These are phyloP conservation scores for Nemania bipapillata DNA, from an alignment of 2,329 filamentous ascomycete species.

Conservation along the genomic window DNA sequence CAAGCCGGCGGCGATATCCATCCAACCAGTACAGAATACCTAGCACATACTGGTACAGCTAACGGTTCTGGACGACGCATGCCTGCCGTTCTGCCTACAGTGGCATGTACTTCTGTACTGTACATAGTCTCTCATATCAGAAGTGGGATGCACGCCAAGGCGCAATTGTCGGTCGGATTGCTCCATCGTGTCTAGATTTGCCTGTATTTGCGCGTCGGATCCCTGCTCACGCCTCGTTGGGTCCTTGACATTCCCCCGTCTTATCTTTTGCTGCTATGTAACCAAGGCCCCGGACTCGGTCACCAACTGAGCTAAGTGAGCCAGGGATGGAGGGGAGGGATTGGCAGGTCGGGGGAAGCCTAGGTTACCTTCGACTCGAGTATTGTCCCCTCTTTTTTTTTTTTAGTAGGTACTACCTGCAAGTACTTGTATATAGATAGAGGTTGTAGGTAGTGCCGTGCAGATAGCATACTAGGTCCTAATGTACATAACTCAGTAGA, in stretches of 20 bases:
- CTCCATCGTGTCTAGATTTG: constrained; percentile 24
- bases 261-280: constrained; percentile 21
- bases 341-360: too few species aligned
- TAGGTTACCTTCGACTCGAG: constrained; percentile 6
- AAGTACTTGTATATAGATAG: neutral
- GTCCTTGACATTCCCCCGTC: constrained; percentile 23
- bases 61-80: too few species aligned
- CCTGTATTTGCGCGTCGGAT: constrained; percentile 1
- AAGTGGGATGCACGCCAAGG: constrained; percentile 29
- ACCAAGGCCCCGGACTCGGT: constrained; percentile 21
- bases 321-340: too few species aligned
- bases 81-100: too few species aligned
- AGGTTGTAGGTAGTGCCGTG: too few species aligned
- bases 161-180: constrained; percentile 26
- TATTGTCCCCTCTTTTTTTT: neutral
- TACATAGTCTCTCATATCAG: too few species aligned
- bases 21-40: too few species aligned
- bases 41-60: too few species aligned
- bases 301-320: constrained; percentile 1
- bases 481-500: too few species aligned
- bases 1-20: constrained; percentile 26
- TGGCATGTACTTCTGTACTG: too few species aligned
- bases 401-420: neutral
- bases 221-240: constrained; percentile 10
- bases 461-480: too few species aligned